These are phyloP conservation scores for Orbilia ellipsospora DNA, from an alignment of 2,329 filamentous ascomycete genomes.

Conservation along the genomic window DNA sequence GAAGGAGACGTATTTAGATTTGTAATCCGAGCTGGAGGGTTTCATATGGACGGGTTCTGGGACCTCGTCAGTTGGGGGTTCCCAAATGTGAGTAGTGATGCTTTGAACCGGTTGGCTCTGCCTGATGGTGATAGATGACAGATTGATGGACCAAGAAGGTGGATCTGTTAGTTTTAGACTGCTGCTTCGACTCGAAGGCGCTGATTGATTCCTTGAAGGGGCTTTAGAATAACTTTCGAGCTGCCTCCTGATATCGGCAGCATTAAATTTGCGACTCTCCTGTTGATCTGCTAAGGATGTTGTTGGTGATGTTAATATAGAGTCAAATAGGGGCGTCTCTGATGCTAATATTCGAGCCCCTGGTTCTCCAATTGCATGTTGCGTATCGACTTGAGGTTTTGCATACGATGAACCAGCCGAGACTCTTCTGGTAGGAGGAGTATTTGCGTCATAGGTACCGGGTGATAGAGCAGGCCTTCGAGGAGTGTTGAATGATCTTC, in stretches of 20 bases:
- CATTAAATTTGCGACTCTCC: slow-evolving; percentile 35
- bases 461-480: slow-evolving; percentile 16
- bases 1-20: slow-evolving; percentile 46
- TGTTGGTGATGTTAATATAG: background rate
- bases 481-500: slow-evolving; percentile 14
- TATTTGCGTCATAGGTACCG: background rate
- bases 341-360: no score
- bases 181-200: slow-evolving; percentile 19
- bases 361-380: background rate
- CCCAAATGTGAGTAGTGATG: slow-evolving; percentile 44
- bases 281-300: slow-evolving; percentile 1
- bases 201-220: slow-evolving; percentile 24
- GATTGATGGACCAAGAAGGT: slow-evolving; percentile 27
- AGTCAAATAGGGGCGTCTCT: no score
- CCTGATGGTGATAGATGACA: slow-evolving; percentile 34
- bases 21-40: slow-evolving; percentile 3
- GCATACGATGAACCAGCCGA: slow-evolving; percentile 6
- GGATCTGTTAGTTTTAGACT: slow-evolving; percentile 15
- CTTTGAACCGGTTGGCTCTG: slow-evolving; percentile 24
- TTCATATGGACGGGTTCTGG: background rate
- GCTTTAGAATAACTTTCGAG: slow-evolving; percentile 24
- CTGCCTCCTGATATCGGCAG: slow-evolving; percentile 24
- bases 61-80: slow-evolving; percentile 15
- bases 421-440: slow-evolving; percentile 9
- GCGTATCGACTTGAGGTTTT: slow-evolving; percentile 6